Evolutionary conservation across 108 stramenopile genomes (phyloP), one percentile per base, ranked within the genome.

Genomic region (Nitzschia sp.): DNA sequence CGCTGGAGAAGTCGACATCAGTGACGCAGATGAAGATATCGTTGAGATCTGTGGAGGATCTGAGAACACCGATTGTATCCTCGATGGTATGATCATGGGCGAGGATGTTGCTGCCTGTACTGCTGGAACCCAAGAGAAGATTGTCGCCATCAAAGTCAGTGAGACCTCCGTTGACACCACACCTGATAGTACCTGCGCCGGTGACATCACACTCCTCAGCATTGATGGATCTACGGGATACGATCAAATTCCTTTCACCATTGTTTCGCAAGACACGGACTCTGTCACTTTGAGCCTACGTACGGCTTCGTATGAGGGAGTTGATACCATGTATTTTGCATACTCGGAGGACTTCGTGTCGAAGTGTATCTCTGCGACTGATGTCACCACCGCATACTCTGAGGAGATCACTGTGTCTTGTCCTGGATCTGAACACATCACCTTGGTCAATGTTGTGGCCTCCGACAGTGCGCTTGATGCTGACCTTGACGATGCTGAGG

Each of bases 31-130:
- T 19, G 40, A 17, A n/a, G 58, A 59, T 5, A 41, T 59, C 20
- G 5, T 59, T 34, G 58, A 41, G 15, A 41, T 38, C 58, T 59
- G 58, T 59, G 58, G 58, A 5, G 29, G 29, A 34, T 34, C 29
- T 5, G 58, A 59, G 29, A 22, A 59, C 20, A 11, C 12, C 15
- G 7, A 60, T 7, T 60, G 59, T 42, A 38, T 60, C 59, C 11
- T 21, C 29, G 59, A 40, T 14, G 59, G 41, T 38, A 60, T 42
- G 12, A 14, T 42, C 12, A 34, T 22, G 12, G 59, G 41, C 22
- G 59, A 38, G 2, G 59, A 60, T 2, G 54, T 12, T 20, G 54
- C 54, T 17, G 46, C 3, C n/a, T 5, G 17, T 6, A 17, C 46
- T 17, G 17, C 17, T 48, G 14, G n/a, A 1, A 17, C 17, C 3